These are phyloP conservation scores for Hysterium pulicare DNA, from an alignment of 2,329 filamentous ascomycete species.

Conservation along the genomic window DNA sequence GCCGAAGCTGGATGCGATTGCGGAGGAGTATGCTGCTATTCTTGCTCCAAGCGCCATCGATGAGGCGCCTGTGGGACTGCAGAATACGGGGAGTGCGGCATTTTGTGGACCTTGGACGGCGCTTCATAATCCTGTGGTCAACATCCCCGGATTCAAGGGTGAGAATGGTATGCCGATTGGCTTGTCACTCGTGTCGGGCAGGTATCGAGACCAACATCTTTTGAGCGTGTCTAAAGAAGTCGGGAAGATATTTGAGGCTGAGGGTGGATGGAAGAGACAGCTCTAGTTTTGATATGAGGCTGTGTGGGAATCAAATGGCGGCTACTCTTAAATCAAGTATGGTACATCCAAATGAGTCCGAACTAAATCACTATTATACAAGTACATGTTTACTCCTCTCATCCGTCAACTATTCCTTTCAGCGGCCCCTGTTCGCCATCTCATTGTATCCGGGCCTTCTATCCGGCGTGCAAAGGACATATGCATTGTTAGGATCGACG, in stretches of 20 bases:
- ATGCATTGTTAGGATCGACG: slow-evolving; percentile 6
- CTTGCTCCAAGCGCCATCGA: slow-evolving; percentile 58
- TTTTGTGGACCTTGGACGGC: slow-evolving; percentile 54
- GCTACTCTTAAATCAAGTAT: no score
- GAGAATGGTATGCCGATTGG: slow-evolving; percentile 59
- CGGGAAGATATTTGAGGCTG: slow-evolving; percentile 25
- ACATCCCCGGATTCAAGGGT: slow-evolving; percentile 61
- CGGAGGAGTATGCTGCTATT: slow-evolving; percentile 52
- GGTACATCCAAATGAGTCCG: no score
- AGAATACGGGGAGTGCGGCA: slow-evolving; percentile 53
- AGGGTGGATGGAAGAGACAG: slow-evolving; percentile 26
- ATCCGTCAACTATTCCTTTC: no score
- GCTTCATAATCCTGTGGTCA: slow-evolving; percentile 61
- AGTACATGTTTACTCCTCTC: no score
- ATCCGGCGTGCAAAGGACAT: neutral
- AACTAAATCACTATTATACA: no score
- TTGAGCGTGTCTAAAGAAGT: slow-evolving; percentile 26
- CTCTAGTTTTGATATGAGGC: no score
- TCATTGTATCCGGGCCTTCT: no score
- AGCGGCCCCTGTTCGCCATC: no score
- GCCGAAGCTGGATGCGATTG: slow-evolving; percentile 54
- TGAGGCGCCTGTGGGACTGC: slow-evolving; percentile 55
- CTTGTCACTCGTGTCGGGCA: slow-evolving; percentile 48
- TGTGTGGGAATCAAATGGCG: no score
- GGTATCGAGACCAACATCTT: slow-evolving; percentile 28